phyloP scores from a whole-genome alignment of 1,139 yeast genomes.

The Saccharomyces pastorianus region DNA sequence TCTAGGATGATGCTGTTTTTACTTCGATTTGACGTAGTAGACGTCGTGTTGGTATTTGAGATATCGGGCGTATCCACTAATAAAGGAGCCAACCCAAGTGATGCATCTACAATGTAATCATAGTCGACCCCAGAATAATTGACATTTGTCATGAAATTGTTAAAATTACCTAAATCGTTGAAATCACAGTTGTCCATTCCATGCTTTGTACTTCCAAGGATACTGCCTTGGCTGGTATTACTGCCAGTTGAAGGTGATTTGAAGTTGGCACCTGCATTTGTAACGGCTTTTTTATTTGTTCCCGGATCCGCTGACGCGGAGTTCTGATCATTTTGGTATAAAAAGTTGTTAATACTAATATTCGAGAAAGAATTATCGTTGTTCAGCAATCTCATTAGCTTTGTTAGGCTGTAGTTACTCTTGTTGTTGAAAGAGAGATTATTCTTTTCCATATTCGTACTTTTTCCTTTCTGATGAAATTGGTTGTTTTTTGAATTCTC shows the following conservation, averaged over 20 bases:
- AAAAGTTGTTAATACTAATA: not conserved
- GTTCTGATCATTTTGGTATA: not conserved
- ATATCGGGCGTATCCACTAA: constrained; percentile 19
- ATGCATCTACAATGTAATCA: constrained; percentile 29
- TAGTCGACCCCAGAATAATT: constrained; percentile 9
- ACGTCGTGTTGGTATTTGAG: not conserved
- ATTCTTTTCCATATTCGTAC: not conserved
- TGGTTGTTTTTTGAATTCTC: not conserved
- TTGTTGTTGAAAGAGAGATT: not conserved
- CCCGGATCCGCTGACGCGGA: not conserved
- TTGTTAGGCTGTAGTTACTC: constrained; percentile 4
- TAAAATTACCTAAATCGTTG: not conserved
- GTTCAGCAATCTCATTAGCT: constrained; percentile 4
- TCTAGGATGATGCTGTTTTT: not conserved
- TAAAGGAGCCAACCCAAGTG: constrained; percentile 30
- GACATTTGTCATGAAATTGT: not conserved
- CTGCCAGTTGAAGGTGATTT: not conserved
- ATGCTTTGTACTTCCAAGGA: not conserved
- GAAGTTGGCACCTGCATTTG: not conserved
- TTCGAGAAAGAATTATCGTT: not conserved
- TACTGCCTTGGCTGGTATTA: not conserved
- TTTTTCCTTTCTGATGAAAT: not conserved
- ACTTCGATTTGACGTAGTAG: not conserved
- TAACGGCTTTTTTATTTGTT: not conserved
- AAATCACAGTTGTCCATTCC: not conserved